A percentile compares a stretch with the other conserved stretches of the same genome.
Evolutionary conservation across 306 rosid species (phyloP).

Genomic region (Vicia villosa): DNA sequence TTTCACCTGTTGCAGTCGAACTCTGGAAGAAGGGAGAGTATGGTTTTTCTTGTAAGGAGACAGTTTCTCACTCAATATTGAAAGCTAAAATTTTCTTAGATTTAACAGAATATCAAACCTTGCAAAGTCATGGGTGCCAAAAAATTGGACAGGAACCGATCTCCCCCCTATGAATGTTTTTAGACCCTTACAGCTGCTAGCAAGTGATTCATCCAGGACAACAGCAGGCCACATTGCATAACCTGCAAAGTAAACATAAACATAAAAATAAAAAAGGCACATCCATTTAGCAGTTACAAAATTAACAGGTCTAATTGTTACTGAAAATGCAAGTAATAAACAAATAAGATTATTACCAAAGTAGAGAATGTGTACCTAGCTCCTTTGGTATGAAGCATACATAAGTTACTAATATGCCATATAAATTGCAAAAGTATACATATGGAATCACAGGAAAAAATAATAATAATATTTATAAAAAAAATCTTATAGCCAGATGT

Average conservation of each 20-base stretch:
- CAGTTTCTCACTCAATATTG: slow-evolving; percentile 1
- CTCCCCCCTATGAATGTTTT: slow-evolving; percentile 64
- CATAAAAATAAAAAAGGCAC: slow-evolving; percentile 18
- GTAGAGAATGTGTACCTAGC: background rate
- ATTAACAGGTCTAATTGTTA: slow-evolving; percentile 29
- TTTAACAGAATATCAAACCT: slow-evolving; percentile 59
- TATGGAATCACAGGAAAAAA: slow-evolving; percentile 11
- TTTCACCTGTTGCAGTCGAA: slow-evolving; percentile 75
- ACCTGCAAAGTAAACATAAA: slow-evolving; percentile 60
- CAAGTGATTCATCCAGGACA: slow-evolving; percentile 87
- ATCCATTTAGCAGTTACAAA: slow-evolving; percentile 23
- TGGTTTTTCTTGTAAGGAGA: slow-evolving; percentile 27
- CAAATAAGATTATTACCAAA: slow-evolving; percentile 20
- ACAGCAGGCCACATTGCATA: slow-evolving; percentile 99
- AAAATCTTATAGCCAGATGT: slow-evolving; percentile 6
- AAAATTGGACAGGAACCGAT: slow-evolving; percentile 92
- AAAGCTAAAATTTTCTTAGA: slow-evolving; percentile 27
- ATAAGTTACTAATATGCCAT: slow-evolving; percentile 24
- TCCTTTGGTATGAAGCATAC: slow-evolving; percentile 24
- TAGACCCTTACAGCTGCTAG: slow-evolving; percentile 81
- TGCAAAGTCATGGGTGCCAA: slow-evolving; percentile 98
- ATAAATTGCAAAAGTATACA: background rate
- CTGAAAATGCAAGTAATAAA: slow-evolving; percentile 29
- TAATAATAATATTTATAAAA: background rate
- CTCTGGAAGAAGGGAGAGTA: slow-evolving; percentile 55